Base-by-base conservation (phyloP, 176 grass and related monocot genomes). In the Alopecurus myosuroides region DNA sequence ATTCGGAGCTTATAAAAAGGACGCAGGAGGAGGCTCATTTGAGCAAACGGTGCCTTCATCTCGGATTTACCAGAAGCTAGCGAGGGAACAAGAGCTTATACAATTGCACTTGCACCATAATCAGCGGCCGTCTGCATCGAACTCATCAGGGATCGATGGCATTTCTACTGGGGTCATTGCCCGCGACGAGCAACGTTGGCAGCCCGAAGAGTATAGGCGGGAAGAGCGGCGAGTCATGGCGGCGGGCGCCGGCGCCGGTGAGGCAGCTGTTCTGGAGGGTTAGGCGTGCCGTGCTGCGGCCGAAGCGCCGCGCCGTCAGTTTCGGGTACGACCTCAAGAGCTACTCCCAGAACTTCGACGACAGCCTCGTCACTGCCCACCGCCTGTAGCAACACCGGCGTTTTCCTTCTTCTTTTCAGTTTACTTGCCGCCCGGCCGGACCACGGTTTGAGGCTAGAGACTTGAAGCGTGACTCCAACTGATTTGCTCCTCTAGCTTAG, bases 291-390 rank as follows among this genome's bases (percentile, higher is more conserved):
- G 12, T 42, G 70, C 70, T 3, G 25, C 70, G 34, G 56, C 23
- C 76, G 7, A 40, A 11, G 77, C 44, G 30, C 1, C 18, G 12
- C 3, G 18, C 69, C 35, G 40, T 13, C 37, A 41, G 48, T 3
- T 89, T 89, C 14, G 48, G 56, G 33, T 89, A 89, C 20, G 69
- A 81, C 62, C 57, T 42, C 9, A 13, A 55, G 81, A 88, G 87
- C 46, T 88, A 84, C 76, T 88, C 45, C 4, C 81, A 84, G 34
- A 89, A 85, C 57, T 89, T 89, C 62, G 77, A 81, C 50, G 87
- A 81, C 61, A 39, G 87, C 36, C 58, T 66, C 61, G 10, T 77
- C 42, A 8, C 33, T 7, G 31, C 41, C 13, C 17, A 67, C 19
- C 70, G 10, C 23, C 19, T 82, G 22, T 78, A 78, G 74, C 48